These are phyloP conservation scores for Betula pendula DNA, from an alignment of 306 rosid species.

Conservation along the genomic window DNA sequence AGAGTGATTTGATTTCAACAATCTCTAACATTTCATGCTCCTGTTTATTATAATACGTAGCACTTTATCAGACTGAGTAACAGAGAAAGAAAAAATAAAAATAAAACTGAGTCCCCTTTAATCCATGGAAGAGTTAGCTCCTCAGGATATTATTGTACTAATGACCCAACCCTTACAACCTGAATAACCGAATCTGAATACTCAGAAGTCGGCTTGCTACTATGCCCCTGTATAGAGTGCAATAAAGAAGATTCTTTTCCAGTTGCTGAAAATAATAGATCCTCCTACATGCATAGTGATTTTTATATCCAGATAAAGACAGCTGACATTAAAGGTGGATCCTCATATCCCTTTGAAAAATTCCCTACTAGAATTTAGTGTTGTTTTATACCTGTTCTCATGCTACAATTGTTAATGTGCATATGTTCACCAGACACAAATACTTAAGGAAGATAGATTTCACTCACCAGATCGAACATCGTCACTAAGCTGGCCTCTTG, in stretches of 20 bases:
- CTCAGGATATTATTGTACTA: not conserved
- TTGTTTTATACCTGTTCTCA: not conserved
- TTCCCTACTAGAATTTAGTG: not conserved
- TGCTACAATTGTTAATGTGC: not conserved
- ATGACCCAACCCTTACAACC: not conserved
- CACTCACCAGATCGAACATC: constrained; percentile 96
- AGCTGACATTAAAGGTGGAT: not conserved
- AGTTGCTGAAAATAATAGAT: not conserved
- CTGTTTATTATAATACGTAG: not conserved
- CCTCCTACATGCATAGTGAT: not conserved
- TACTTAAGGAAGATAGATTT: constrained; percentile 15
- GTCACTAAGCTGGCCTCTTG: constrained; percentile 76
- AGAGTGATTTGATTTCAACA: not conserved
- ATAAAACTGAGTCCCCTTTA: not conserved
- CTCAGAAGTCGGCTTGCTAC: not conserved
- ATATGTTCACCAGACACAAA: constrained; percentile 5
- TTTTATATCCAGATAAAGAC: not conserved
- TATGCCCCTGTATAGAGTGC: not conserved
- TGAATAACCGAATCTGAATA: not conserved
- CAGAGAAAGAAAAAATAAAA: not conserved
- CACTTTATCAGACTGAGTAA: not conserved
- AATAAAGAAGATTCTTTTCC: not conserved
- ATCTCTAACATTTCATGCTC: not conserved
- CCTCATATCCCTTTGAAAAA: not conserved
- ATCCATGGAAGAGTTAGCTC: not conserved